phyloP scores from a whole-genome alignment of 306 rosid species.

The Begonia peltatifolia region DNA sequence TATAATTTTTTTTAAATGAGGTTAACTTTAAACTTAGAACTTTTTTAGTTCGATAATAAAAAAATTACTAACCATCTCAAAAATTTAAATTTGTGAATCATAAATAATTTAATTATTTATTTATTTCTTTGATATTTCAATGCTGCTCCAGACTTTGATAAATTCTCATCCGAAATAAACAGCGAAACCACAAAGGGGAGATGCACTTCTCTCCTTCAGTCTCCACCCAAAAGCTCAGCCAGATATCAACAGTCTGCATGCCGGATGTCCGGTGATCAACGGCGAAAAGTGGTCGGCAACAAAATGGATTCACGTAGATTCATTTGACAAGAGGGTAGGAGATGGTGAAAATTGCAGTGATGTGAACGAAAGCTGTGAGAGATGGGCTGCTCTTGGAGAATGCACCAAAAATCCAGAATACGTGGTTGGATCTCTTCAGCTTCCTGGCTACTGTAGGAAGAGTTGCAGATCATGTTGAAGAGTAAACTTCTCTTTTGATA shows the following conservation, averaged over 20 bases:
- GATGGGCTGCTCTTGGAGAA: conserved; percentile 96
- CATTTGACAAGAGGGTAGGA: conserved; percentile 54
- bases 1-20: no score
- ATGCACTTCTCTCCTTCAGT: conserved; percentile 95
- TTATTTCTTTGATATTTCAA: no score
- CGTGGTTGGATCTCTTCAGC: conserved; percentile 74
- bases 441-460: conserved; percentile 83
- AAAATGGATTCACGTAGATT: conserved; percentile 89
- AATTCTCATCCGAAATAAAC: conserved; percentile 7
- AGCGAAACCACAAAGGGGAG: conserved; percentile 94
- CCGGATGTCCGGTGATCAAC: conserved; percentile 87
- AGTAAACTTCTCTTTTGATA: neutral
- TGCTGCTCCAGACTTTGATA: neutral
- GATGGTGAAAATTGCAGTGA: conserved; percentile 51
- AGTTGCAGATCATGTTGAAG: conserved; percentile 70
- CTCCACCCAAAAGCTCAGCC: conserved; percentile 65
- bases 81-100: no score
- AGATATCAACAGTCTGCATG: conserved; percentile 75
- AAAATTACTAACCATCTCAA: no score
- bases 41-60: no score
- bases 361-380: conserved; percentile 61
- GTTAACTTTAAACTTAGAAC: no score
- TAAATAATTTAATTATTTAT: no score
- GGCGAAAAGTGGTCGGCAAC: conserved; percentile 99
- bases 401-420: conserved; percentile 75